Conservation (phyloP, 1,284 basidiomycete species). For the Uromyces viciae-fabae region DNA sequence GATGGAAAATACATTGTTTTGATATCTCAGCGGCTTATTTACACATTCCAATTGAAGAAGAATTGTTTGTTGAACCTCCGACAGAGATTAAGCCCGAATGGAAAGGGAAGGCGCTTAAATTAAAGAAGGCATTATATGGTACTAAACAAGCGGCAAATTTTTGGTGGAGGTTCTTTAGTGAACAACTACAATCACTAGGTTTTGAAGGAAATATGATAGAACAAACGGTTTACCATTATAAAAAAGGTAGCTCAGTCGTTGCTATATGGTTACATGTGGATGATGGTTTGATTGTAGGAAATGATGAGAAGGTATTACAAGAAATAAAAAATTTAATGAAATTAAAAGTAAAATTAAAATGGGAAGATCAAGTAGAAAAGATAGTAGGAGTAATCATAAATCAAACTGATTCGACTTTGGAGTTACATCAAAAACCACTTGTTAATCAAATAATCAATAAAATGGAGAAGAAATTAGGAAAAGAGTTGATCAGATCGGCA, state of each 20-base stretch:
- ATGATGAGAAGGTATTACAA: neutral
- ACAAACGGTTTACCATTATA: neutral
- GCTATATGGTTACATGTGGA: neutral
- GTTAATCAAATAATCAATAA: neutral
- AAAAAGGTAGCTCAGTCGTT: neutral
- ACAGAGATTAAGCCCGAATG: neutral
- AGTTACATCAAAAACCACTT: neutral
- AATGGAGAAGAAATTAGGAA: neutral
- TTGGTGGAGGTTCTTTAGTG: neutral
- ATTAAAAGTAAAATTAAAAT: neutral
- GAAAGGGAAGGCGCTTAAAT: neutral
- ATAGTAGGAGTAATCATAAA: neutral
- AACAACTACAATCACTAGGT: neutral
- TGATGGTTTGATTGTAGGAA: neutral
- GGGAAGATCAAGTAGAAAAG: neutral
- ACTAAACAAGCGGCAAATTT: neutral
- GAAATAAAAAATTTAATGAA: neutral
- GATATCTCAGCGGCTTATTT: constrained; percentile 29
- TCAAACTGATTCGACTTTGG: neutral
- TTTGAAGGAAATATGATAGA: neutral
- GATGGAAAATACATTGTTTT: constrained; percentile 18
- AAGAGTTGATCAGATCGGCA: neutral
- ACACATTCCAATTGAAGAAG: constrained; percentile 28
- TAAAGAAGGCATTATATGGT: constrained; percentile 9
- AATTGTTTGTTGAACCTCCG: constrained; percentile 13